These are phyloP conservation scores for Zhuliangozyma blackwelliae DNA, from an alignment of 1,139 yeast species.

Conservation along the genomic window DNA sequence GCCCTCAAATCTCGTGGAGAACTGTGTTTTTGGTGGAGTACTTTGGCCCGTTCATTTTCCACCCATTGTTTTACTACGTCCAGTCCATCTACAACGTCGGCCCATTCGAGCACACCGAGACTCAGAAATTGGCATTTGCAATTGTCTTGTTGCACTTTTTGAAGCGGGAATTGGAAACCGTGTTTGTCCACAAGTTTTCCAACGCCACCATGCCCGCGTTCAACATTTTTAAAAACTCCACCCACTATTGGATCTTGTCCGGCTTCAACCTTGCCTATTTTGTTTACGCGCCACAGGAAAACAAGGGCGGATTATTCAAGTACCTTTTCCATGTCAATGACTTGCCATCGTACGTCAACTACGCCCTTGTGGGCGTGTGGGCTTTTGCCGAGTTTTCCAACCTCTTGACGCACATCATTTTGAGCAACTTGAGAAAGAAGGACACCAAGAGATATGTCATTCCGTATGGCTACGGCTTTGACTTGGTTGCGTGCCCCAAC, in stretches of 20 bases:
- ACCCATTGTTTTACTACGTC: slow-evolving; percentile 58
- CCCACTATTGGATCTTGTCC: slow-evolving; percentile 87
- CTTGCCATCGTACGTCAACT: slow-evolving; percentile 19
- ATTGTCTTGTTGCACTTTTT: slow-evolving; percentile 70
- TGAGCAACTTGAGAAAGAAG: slow-evolving; percentile 52
- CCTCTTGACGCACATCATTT: slow-evolving; percentile 59
- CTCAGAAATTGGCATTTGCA: slow-evolving; percentile 50
- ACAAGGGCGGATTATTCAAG: slow-evolving; percentile 11
- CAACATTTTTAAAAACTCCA: slow-evolving; percentile 82
- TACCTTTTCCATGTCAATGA: slow-evolving; percentile 32
- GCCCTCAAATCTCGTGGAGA: slow-evolving; percentile 91
- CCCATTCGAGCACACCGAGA: slow-evolving; percentile 21
- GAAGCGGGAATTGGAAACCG: slow-evolving; percentile 85
- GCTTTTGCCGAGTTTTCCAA: slow-evolving; percentile 67
- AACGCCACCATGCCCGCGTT: slow-evolving; percentile 87
- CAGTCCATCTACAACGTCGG: slow-evolving; percentile 15
- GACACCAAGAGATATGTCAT: slow-evolving; percentile 33
- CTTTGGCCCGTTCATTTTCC: slow-evolving; percentile 81
- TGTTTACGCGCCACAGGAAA: slow-evolving; percentile 55
- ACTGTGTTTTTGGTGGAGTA: slow-evolving; percentile 84
- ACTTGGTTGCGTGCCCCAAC: slow-evolving; percentile 66
- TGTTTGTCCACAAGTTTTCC: slow-evolving; percentile 80
- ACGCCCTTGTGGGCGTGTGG: slow-evolving; percentile 48
- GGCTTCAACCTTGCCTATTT: slow-evolving; percentile 71
- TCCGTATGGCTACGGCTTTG: slow-evolving; percentile 45